Evolutionary conservation across 1,284 basidiomycete genomes (phyloP).

Genomic region (Trichosporon sp.): DNA sequence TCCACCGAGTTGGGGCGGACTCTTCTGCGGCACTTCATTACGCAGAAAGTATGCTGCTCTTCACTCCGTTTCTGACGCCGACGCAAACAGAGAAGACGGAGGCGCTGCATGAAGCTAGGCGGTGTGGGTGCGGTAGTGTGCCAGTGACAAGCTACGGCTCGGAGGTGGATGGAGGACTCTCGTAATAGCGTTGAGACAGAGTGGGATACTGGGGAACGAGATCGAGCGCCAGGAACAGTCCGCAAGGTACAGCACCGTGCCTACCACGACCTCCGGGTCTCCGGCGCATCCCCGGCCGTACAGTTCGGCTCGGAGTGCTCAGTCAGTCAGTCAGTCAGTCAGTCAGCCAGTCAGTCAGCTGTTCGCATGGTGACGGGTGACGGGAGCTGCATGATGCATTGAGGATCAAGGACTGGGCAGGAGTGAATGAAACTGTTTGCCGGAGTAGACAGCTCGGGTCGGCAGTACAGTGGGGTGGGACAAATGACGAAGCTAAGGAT

Average conservation of each 20-base stretch:
- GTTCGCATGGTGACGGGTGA: neutral
- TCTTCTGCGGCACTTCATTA: neutral
- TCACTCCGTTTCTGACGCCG: neutral
- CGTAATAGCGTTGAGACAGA: constrained; percentile 4
- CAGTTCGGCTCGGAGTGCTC: neutral
- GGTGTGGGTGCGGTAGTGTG: neutral
- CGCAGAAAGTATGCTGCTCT: no score
- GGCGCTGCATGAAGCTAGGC: neutral
- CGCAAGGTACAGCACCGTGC: constrained; percentile 1
- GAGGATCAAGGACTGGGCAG: no score
- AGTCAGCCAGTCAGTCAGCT: no score
- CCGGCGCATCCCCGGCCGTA: neutral
- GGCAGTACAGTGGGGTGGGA: neutral
- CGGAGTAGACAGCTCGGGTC: neutral
- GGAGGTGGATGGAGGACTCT: neutral
- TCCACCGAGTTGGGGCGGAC: neutral
- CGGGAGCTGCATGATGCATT: neutral
- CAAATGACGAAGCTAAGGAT: neutral
- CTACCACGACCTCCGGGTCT: neutral
- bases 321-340: no score
- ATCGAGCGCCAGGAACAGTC: constrained; percentile 12
- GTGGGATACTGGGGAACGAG: constrained; percentile 5
- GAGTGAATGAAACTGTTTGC: neutral
- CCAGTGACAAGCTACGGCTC: neutral
- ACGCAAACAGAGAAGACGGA: neutral